A percentile compares a stretch with the other conserved stretches of the same genome.
phyloP scores from a whole-genome alignment of 345 rosid species.

The Salix koriyanagi region DNA sequence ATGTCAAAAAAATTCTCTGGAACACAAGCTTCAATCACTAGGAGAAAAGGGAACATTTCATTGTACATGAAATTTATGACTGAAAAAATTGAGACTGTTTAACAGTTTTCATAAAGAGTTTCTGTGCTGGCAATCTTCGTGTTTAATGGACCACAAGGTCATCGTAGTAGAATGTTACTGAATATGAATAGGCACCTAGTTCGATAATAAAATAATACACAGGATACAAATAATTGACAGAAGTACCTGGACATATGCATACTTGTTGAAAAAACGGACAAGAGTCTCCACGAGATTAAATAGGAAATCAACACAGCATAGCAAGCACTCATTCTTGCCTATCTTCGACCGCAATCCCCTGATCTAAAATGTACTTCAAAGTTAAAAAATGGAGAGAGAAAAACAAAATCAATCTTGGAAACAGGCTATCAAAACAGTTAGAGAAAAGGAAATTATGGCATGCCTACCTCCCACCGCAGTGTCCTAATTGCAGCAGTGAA shows the following conservation, averaged over 20 bases:
- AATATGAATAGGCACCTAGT: neutral
- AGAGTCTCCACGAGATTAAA: constrained; percentile 96
- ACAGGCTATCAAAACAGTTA: constrained; percentile 1
- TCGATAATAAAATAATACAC: neutral
- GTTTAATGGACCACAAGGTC: neutral
- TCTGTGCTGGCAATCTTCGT: neutral
- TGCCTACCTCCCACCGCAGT: constrained; percentile 87
- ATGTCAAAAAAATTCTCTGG: neutral
- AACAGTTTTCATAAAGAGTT: neutral
- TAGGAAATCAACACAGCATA: constrained; percentile 88
- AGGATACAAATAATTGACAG: neutral
- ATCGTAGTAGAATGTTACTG: neutral
- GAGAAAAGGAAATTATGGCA: constrained; percentile 4
- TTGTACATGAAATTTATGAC: neutral
- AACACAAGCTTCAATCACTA: neutral
- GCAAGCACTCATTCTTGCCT: constrained; percentile 89
- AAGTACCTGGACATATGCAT: constrained; percentile 89
- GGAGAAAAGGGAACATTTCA: neutral
- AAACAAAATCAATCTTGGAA: constrained; percentile 4
- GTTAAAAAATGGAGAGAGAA: constrained; percentile 3
- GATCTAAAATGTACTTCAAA: constrained; percentile 45
- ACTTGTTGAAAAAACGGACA: constrained; percentile 93
- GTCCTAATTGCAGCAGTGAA: constrained; percentile 96
- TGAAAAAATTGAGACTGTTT: neutral
- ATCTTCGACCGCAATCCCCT: constrained; percentile 93